Evolutionary conservation across 352 stramenopile genomes (phyloP), one percentile per base, ranked within the genome.

Genomic region (Phytophthora rubi): DNA sequence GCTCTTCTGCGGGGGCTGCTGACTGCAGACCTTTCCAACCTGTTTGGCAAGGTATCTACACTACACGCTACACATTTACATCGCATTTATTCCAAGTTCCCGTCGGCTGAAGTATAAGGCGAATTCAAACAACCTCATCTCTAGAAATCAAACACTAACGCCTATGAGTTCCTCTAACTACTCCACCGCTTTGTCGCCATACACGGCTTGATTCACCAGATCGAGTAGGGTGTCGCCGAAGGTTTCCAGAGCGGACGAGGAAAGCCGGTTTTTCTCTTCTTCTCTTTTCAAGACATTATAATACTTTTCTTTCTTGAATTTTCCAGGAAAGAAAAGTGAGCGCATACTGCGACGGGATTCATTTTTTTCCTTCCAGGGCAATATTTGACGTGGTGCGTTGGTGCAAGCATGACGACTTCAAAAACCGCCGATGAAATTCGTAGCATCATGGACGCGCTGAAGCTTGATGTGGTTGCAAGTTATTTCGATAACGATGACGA

Each of bases 171-270:
- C 23, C 10, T 58, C 42, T 48, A 60, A 44, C 26, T 23, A 54
- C 23, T 30, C 23, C 23, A 26, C 33, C 33, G 33, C 4, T 33
- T 80, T 77, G 21, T 77, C 60, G 30, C 73, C 73, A 45, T 75
- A 82, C 13, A 83, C 30, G 30, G 85, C 68, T 33, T 79, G 59
- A n/a, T 78, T 64, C 18, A 93, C 76, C 5, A 88, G 74, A 10
- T 68, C 65, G 30, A 84, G 70, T 54, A 95, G 68, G 16, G 84
- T 88, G 51, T 92, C 79, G 12, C 78, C 78, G 60, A 95, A 95
- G 16, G 83, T 86, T 71, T 92, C 81, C 16, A 95, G 26, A 30
- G 26, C 26, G 26, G 26, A 30, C 26, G 26, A 6, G 2, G 26
- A 28, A 28, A 28, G 3, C 26, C 26, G 26, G 26, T 28, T 30